Base-by-base conservation (phyloP, 148 eudicot species). In the Fallopia convolvulus region DNA sequence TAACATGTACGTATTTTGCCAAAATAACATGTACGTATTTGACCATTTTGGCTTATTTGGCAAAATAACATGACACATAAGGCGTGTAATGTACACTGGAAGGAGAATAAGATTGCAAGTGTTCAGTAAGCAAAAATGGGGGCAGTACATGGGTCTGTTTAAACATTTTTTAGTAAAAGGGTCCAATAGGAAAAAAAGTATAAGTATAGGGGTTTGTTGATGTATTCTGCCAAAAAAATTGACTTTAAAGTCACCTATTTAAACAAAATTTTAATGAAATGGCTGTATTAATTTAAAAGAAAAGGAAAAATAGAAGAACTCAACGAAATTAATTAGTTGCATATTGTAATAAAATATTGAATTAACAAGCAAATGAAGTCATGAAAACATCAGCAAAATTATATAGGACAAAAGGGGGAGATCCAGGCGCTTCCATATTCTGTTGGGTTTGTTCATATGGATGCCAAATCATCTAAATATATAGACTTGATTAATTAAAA, bases 381-480 rank as follows among this genome's bases (percentile, higher is more conserved):
- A 63, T 11, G 40, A 26, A 61, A 30, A 30, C 70, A 30, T 63
- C 36, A 63, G 39, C 70, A 63, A 13, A n/a, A 30, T 26, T 26
- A 4, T 30, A 61, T 0, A 23, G 39, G 70, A 63, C 70, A 63
- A 63, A 63, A 63, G 30, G 39, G 20, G 70, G 70, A 30, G 70
- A 63, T 63, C 68, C 70, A 63, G 6, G 70, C 39, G 70, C 70
- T 26, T 30, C 70, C 70, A 26, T 63, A 26, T 63, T 63, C 70
- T 63, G 70, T 63, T 63, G 70, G 70, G 70, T 63, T 32, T 63
- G 68, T 61, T 63, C 70, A 63, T 63, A 3, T 63, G 70, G 36
- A 63, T 63, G 70, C 70, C 39, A 26, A 13, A 63, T 63, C 70
- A 63, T 63, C 70, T 63, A 12, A 63, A 63, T 10, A 3, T 52